Evolutionary conservation across 2,329 filamentous ascomycete species (phyloP), one percentile per base, ranked within the genome.

Genomic region (Neofusicoccum kwambonambiense): DNA sequence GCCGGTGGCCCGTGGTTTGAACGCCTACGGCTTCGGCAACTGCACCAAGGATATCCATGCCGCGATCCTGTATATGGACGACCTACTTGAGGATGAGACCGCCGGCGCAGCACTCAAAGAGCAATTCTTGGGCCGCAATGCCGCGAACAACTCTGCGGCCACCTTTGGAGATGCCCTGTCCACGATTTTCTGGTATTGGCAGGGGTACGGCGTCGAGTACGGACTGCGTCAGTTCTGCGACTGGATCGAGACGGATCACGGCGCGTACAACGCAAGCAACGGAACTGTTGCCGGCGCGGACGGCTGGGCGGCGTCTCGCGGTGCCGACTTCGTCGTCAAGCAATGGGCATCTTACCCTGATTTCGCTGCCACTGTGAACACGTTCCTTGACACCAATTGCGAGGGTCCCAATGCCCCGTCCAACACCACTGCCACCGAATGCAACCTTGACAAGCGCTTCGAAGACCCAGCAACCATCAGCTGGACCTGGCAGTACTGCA

Each of bases 401-500:
- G 58, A 62, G 19, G 45, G 58, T 12, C 39, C 54, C 75, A 12
- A 5, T 37, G 68, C 75, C 7, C 68, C 27, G 39, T 2, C 13
- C 31, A 47, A 47, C 41, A 2, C 22, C 27, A 39, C 41, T 4
- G 56, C 56, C 5, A 42, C 56, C 56, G 56, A 60, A 49, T 60
- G 56, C 56, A 22, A 60, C 27, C 56, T 60, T 1, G 27, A 47
- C 8, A 60, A 60, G 31, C 56, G 41, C 56, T 37, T 60, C 56
- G 41, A 35, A 15, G 56, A 60, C 41, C 56, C 56, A 0, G n/a
- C 41, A 2, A 13, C 65, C 1, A 81, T 84, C 66, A 72, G 73
- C 57, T 84, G 81, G 81, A 78, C 74, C 0, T 84, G 82, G 81
- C 82, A 85, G 68, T 82, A 80, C 69, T 86, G 83, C 71, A 82